phyloP scores from a whole-genome alignment of 352 stramenopile genomes.

The Phytophthora hybrid region DNA sequence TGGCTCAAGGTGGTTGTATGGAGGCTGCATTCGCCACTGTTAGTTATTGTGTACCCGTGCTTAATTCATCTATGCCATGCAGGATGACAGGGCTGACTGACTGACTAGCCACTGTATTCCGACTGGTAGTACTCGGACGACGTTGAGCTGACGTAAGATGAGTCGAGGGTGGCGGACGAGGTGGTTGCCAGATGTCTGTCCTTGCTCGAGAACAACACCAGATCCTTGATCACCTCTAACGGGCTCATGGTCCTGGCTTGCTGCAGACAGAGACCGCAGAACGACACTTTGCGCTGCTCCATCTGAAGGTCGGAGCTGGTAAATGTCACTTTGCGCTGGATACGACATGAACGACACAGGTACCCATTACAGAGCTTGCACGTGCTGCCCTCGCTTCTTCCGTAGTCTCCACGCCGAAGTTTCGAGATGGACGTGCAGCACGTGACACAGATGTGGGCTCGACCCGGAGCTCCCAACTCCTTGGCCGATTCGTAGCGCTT shows the following conservation, averaged over 20 bases:
- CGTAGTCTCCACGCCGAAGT: constrained; percentile 20
- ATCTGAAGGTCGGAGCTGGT: constrained; percentile 20
- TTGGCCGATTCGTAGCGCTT: constrained; percentile 33
- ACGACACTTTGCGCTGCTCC: constrained; percentile 37
- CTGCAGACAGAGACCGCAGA: constrained; percentile 38
- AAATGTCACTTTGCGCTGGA: constrained; percentile 48
- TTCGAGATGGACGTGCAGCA: constrained; percentile 32
- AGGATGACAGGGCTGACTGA: not conserved
- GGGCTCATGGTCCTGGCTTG: constrained; percentile 33
- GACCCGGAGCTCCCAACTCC: constrained; percentile 17
- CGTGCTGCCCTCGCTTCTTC: constrained; percentile 23
- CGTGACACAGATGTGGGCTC: constrained; percentile 33
- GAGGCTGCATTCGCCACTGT: not conserved
- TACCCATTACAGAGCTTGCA: constrained; percentile 47
- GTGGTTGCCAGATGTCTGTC: not conserved
- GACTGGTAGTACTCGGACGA: constrained; percentile 19
- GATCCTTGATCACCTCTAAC: constrained; percentile 21
- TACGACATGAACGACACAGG: constrained; percentile 46
- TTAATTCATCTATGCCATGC: not conserved
- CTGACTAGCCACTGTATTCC: constrained; percentile 10
- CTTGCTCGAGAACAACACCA: constrained; percentile 7
- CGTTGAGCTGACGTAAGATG: constrained; percentile 17
- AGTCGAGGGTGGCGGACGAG: constrained; percentile 14
- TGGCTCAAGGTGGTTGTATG: not conserved
- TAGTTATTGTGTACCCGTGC: not conserved